Conservation (phyloP, 75 land plant genomes). For the Ceratopteris richardii region DNA sequence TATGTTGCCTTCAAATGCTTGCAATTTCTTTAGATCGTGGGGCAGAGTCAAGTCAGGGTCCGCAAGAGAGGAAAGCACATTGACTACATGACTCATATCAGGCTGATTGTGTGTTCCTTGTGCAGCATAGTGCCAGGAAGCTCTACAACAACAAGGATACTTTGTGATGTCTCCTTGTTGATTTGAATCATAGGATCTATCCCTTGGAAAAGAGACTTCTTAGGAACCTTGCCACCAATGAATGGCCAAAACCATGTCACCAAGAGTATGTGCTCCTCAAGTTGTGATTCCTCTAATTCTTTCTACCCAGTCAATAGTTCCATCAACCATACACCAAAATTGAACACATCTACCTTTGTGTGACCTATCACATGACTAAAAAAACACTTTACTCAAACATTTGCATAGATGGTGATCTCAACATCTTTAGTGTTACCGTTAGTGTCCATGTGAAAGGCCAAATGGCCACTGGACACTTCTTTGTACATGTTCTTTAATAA, state of each 20-base stretch:
- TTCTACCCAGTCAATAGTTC: slow-evolving; percentile 81
- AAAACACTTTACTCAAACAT: too few relatives aligned
- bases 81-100: slow-evolving; percentile 92
- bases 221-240: slow-evolving; percentile 36
- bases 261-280: slow-evolving; percentile 78
- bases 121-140: slow-evolving; percentile 84
- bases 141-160: slow-evolving; percentile 69
- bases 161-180: slow-evolving; percentile 53
- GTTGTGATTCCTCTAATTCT: slow-evolving; percentile 67
- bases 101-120: slow-evolving; percentile 88
- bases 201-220: slow-evolving; percentile 32
- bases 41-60: slow-evolving; percentile 64
- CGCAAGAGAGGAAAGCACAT: slow-evolving; percentile 67
- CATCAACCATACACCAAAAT: slow-evolving; percentile 93
- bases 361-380: slow-evolving; percentile 84
- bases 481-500: too few relatives aligned
- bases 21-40: slow-evolving; percentile 29
- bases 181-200: slow-evolving; percentile 50
- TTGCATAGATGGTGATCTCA: too few relatives aligned
- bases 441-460: too few relatives aligned
- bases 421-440: too few relatives aligned
- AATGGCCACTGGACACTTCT: too few relatives aligned
- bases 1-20: slow-evolving; percentile 1
- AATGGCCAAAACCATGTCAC: slow-evolving; percentile 84
- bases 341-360: slow-evolving; percentile 86